These are phyloP conservation scores for Cyclotella cryptica DNA, from an alignment of 108 stramenopile species.

Conservation along the genomic window DNA sequence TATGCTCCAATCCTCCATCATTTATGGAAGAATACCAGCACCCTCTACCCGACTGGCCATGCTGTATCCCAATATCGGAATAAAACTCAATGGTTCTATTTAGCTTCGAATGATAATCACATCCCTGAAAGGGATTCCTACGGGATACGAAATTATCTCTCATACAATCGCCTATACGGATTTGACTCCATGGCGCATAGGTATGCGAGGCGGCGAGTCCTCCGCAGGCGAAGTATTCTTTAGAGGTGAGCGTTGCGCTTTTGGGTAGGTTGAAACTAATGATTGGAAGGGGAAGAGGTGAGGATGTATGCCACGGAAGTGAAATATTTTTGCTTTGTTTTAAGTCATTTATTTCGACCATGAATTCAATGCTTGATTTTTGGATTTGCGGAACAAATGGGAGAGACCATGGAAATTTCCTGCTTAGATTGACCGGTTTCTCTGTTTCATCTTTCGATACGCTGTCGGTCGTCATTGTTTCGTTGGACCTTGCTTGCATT, in stretches of 20 bases:
- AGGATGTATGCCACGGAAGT: conserved; percentile 11
- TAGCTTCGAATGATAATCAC: background rate
- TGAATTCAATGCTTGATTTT: conserved; percentile 11
- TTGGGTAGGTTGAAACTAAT: conserved; percentile 18
- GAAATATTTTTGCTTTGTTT: background rate
- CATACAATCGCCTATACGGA: conserved; percentile 20
- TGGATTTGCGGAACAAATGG: background rate
- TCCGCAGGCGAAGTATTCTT: conserved; percentile 12
- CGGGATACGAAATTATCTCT: conserved; percentile 11
- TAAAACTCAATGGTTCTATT: conserved; percentile 7
- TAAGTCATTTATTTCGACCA: background rate
- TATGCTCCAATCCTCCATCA: conserved; percentile 40
- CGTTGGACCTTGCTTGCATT: background rate
- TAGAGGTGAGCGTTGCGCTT: conserved; percentile 11
- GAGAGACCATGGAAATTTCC: conserved; percentile 6
- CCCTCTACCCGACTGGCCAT: background rate
- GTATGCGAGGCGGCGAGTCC: conserved; percentile 4
- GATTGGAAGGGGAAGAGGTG: conserved; percentile 17
- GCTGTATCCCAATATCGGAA: conserved; percentile 33
- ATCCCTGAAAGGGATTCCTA: conserved; percentile 3
- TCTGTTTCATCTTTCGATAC: background rate
- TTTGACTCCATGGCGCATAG: conserved; percentile 2
- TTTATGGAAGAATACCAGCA: conserved; percentile 30
- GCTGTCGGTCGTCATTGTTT: background rate
- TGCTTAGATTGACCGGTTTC: no score